These are phyloP conservation scores for Tetrastigma voinierianum DNA, from an alignment of 164 flowering plant genomes.

Conservation along the genomic window DNA sequence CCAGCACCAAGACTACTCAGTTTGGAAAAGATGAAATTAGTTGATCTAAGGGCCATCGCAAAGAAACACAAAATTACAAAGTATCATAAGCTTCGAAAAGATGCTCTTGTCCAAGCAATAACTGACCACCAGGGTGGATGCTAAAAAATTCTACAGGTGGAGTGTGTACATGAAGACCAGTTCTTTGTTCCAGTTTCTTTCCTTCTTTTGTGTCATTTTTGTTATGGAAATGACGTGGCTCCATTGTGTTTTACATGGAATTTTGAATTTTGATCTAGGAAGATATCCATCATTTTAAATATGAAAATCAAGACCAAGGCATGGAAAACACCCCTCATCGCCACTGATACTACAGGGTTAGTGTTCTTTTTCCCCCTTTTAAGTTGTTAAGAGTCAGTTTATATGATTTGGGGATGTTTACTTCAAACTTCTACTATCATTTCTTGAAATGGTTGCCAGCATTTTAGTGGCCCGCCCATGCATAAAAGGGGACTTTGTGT, in stretches of 20 bases:
- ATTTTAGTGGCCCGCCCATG: no score
- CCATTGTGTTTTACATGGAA: background rate
- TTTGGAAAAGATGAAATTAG: slow-evolving; percentile 7
- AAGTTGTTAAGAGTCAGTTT: no score
- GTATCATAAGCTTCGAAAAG: slow-evolving; percentile 23
- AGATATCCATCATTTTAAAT: no score
- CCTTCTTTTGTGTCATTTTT: background rate
- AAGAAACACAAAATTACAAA: slow-evolving; percentile 14
- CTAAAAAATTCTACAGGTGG: background rate
- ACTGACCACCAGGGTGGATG: background rate
- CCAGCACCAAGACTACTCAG: background rate
- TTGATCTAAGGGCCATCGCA: slow-evolving; percentile 24
- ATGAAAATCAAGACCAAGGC: no score
- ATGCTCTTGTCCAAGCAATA: slow-evolving; percentile 15
- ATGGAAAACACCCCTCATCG: no score
- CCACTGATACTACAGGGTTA: no score
- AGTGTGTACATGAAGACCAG: background rate
- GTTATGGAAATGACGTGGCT: no score
- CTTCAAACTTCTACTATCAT: no score
- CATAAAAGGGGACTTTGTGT: no score
- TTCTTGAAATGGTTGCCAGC: no score
- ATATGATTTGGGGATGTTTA: no score
- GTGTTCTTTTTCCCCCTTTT: no score
- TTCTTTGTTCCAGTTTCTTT: background rate
- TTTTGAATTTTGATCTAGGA: background rate